Evolutionary conservation across 2,329 filamentous ascomycete species (phyloP), one percentile per base, ranked within the genome.

Genomic region (Trichoderma brevicompactum): DNA sequence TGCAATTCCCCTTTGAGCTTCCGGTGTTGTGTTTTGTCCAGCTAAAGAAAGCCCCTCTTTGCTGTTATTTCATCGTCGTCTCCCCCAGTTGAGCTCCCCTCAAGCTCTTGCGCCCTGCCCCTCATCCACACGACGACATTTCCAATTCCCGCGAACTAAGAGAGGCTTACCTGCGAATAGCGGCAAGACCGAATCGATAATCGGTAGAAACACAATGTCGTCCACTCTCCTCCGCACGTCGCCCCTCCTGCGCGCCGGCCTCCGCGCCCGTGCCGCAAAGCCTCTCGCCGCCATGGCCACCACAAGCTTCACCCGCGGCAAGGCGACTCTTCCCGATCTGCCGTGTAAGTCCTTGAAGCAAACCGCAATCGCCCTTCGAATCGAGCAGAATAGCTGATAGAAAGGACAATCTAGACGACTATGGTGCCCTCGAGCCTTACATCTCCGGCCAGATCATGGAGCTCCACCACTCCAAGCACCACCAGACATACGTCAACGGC

Each of bases 371-470:
- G 7, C 17, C 1, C 3, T 12, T 5, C 17, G 8, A 7, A 23
- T 28, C n/a, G 58, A 13, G 56, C 67, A 13, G 63, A 34, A 46
- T 28, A 38, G n/a, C 48, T 62, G 17, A 62, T 4, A 23, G 4
- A 61, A 54, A 43, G n/a, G 41, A 15, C 32, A 15, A 32, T 8
- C 19, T 2, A 97, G 94, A 98, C 78, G 95, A 97, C 85, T 99
- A 97, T 79, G 92, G 90, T 76, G 95, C 94, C 60, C 92, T 99
- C 73, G 95, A 99, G 82, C 87, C 87, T 58, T 76, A 83, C 74
- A 88, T 97, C 82, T 94, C 90, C 55, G 90, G 91, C 78, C 88
- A 95, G 81, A 97, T 97, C 83, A 97, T 97, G 94, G 92, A 96
- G 82, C 87, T 96, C 52, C 94, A 97, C 85, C 91, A 97, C 87